A percentile compares a stretch with the other conserved stretches of the same genome.
Evolutionary conservation across 2,329 filamentous ascomycete species (phyloP).

Genomic region (Mycosphaerella arachidis): DNA sequence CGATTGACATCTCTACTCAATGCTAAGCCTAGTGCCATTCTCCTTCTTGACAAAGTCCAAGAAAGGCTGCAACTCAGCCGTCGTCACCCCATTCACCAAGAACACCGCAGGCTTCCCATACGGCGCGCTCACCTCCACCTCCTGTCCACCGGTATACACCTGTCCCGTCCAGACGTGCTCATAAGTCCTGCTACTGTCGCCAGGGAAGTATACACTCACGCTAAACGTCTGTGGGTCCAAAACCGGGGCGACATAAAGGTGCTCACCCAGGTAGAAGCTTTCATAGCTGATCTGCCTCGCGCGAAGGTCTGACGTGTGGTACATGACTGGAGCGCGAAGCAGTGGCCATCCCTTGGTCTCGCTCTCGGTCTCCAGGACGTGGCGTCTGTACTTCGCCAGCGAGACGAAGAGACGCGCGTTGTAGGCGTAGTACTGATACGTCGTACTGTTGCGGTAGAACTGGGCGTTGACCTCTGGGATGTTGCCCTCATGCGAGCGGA

Average conservation of each 20-base stretch:
- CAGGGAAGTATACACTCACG: constrained; percentile 26
- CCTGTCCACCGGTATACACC: constrained; percentile 23
- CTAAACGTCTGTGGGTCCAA: constrained; percentile 23
- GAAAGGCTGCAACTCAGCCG: constrained; percentile 23
- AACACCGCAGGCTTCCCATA: constrained; percentile 30
- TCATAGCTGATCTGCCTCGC: constrained; percentile 26
- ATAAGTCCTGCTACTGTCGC: constrained; percentile 18
- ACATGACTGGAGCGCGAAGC: constrained; percentile 24
- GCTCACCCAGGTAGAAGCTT: constrained; percentile 28
- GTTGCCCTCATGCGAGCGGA: constrained; percentile 38
- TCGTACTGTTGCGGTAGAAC: constrained; percentile 35
- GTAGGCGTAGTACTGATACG: constrained; percentile 35
- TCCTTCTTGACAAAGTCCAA: constrained; percentile 28
- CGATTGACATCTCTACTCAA: background rate
- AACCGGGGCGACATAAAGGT: constrained; percentile 30
- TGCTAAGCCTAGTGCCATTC: constrained; percentile 19
- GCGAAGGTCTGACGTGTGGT: constrained; percentile 22
- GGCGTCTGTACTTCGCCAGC: constrained; percentile 32
- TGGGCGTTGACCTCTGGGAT: constrained; percentile 36
- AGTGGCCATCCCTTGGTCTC: constrained; percentile 29
- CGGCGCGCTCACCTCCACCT: constrained; percentile 24
- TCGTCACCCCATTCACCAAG: constrained; percentile 22
- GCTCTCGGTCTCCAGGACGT: constrained; percentile 27
- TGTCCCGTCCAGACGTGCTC: constrained; percentile 27
- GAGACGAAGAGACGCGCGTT: constrained; percentile 36